Conservation (phyloP, 2,329 filamentous ascomycete genomes). For the Blumeria graminis region DNA sequence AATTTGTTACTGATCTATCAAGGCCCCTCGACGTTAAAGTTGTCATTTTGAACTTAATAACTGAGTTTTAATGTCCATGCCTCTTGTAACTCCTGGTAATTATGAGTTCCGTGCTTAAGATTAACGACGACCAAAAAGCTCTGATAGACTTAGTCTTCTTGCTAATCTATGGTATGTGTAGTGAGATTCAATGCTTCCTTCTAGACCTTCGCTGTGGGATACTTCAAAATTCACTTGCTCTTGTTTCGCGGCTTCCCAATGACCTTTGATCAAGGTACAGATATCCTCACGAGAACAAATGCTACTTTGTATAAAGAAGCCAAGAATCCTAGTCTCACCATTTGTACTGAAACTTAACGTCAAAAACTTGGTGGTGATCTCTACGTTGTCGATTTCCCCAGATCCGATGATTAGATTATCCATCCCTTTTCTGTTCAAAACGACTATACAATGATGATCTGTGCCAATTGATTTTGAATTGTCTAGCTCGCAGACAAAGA, state of each 20-base stretch:
- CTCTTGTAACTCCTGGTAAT: too few relatives aligned
- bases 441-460: constrained; percentile 32
- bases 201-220: constrained; percentile 5
- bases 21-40: too few relatives aligned
- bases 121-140: constrained; percentile 8
- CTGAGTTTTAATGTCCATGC: too few relatives aligned
- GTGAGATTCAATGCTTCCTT: constrained; percentile 2
- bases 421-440: constrained; percentile 47
- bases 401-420: constrained; percentile 47
- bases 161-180: constrained; percentile 6
- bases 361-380: constrained; percentile 32
- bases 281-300: constrained; percentile 18
- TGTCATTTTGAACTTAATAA: too few relatives aligned
- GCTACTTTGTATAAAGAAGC: constrained; percentile 30
- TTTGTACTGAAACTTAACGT: constrained; percentile 17
- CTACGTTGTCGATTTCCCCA: constrained; percentile 34
- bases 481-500: constrained; percentile 58
- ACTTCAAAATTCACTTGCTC: constrained; percentile 2
- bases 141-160: constrained; percentile 11
- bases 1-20: too few relatives aligned
- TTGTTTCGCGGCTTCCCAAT: constrained; percentile 11
- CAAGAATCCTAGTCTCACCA: constrained; percentile 18
- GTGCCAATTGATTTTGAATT: constrained; percentile 16
- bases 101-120: background rate
- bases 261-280: constrained; percentile 10